These are phyloP conservation scores for carrot (Daucus carota) DNA, from an alignment of 129 eudicot genomes.

Conservation along the genomic window DNA sequence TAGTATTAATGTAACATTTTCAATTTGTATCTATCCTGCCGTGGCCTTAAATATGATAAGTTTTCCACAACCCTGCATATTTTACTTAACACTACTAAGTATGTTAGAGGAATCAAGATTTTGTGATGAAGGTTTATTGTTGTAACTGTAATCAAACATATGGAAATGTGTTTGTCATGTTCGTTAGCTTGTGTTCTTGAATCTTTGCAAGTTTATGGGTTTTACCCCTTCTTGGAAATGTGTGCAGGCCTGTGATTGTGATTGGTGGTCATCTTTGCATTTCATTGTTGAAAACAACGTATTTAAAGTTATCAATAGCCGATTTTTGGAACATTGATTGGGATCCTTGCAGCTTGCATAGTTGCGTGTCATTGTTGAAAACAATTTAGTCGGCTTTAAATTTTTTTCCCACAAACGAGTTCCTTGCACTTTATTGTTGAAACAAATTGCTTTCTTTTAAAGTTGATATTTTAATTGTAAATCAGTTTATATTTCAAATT, in stretches of 20 bases:
- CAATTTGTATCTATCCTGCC: background rate
- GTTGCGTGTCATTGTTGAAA: no score
- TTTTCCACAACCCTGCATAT: no score
- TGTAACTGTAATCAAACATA: background rate
- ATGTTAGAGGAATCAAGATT: no score
- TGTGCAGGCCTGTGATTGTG: background rate
- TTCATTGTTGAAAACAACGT: background rate
- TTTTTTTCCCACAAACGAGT: no score
- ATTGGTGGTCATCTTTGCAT: no score
- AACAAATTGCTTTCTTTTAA: background rate
- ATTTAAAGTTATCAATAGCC: background rate
- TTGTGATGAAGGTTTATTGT: background rate
- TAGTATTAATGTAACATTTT: background rate
- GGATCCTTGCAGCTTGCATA: no score
- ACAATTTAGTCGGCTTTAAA: no score
- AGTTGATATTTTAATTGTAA: background rate
- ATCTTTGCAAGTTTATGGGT: background rate
- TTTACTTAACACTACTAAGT: no score
- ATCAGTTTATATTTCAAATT: background rate
- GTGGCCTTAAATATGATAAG: constrained; percentile 7
- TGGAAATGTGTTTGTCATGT: background rate
- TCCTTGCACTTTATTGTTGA: no score
- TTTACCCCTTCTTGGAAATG: background rate
- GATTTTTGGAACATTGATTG: no score
- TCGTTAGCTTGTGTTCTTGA: background rate